Evolutionary conservation across 1,284 basidiomycete genomes (phyloP), one percentile per base, ranked within the genome.

Genomic region (Malassezia brasiliensis): DNA sequence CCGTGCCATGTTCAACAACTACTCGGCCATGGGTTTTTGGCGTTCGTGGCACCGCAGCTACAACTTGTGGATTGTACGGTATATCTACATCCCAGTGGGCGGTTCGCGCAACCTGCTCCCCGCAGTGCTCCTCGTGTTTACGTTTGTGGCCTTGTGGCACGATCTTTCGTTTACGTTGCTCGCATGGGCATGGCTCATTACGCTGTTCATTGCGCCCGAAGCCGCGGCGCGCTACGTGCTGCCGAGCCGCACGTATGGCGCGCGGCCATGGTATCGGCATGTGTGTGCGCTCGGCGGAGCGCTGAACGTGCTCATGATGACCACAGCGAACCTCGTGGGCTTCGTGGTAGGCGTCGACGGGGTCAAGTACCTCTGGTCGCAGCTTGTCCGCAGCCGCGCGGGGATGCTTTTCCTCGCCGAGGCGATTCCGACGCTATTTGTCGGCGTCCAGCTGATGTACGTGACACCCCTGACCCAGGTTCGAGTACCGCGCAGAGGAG

Each of bases 61-160:
- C 77, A 98, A 98, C 71, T 81, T 96, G 9, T 98, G 94, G 93
- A 81, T 91, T 47, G 84, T 93, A 39, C 80, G 91, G 28, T 96
- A 96, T 74, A 88, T 98, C 63, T 96, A 98, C 77, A 80, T 98
- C 30, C 93, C 93, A 0, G 79, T 96, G 8, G 93, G 93, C 8
- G 93, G 91, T 1, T 61, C 76, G 0, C 77, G 82, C 22, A 83
- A 83, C 61, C 76, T 82, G 2, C 69, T 86, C 0, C 60, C 85
- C 17, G 84, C 90, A 19, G 88, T 83, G 0, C 63, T 86, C 6
- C 77, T 94, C 17, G 84, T 96, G 30, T 98, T 98, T 78, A 87
- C 91, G 0, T 98, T 99, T 72, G 93, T 96, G n/a, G 94, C 94
- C 0, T 78, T 98, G 14, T 99, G 94, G 94, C 93, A 98, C 69